Percentiles rank a stretch among this genome's conserved stretches.
These are phyloP conservation scores for Exophiala viscosa DNA, from an alignment of 2,329 filamentous ascomycete species.

Conservation along the genomic window DNA sequence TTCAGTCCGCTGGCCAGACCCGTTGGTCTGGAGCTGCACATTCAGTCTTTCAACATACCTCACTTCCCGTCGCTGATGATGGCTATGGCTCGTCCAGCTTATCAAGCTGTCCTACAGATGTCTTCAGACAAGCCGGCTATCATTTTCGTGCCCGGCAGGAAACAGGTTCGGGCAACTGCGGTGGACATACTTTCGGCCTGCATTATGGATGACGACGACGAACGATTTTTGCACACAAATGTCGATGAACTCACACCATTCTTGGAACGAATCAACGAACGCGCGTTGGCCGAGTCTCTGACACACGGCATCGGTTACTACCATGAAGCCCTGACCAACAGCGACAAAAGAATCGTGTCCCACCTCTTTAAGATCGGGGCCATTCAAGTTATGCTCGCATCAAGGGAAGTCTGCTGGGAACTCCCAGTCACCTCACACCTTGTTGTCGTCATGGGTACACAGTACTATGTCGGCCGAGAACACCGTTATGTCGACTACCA, in stretches of 20 bases:
- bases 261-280: constrained; percentile 78
- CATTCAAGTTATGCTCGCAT: constrained; percentile 78
- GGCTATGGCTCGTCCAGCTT: constrained; percentile 94
- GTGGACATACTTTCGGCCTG: constrained; percentile 85
- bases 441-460: constrained; percentile 94
- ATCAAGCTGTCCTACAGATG: constrained; percentile 80
- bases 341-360: constrained; percentile 89
- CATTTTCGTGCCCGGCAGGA: constrained; percentile 87
- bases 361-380: constrained; percentile 86
- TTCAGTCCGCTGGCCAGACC: constrained; percentile 91
- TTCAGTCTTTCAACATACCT: constrained; percentile 92
- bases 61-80: constrained; percentile 98
- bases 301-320: constrained; percentile 96
- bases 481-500: constrained; percentile 97
- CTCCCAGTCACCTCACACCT: constrained; percentile 82
- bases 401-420: constrained; percentile 94
- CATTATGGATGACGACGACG: constrained; percentile 83
- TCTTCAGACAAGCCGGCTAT: constrained; percentile 86
- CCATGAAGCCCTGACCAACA: constrained; percentile 84
- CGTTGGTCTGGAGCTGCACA: constrained; percentile 84
- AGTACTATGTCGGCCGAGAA: constrained; percentile 94
- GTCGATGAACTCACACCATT: constrained; percentile 77
- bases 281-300: constrained; percentile 79
- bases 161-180: constrained; percentile 84
- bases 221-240: constrained; percentile 85